Conservation (phyloP, 352 stramenopile species). For the Phytophthora citrophthora region DNA sequence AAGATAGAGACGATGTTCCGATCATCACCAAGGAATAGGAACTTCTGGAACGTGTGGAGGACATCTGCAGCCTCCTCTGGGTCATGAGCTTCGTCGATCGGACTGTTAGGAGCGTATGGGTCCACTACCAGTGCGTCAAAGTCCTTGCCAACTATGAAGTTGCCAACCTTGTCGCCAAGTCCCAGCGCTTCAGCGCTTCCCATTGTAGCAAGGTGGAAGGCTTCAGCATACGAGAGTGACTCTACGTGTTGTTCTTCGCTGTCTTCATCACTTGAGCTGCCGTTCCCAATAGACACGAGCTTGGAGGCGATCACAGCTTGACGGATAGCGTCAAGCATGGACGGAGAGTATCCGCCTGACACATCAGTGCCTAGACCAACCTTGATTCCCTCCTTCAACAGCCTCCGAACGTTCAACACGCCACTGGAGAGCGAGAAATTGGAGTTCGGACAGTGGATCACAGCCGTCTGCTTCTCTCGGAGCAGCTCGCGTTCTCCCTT, state of each 20-base stretch:
- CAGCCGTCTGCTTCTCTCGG: constrained; percentile 55
- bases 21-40: constrained; percentile 34
- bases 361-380: constrained; percentile 95
- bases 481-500: constrained; percentile 80
- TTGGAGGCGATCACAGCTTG: constrained; percentile 91
- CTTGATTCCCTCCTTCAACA: constrained; percentile 82
- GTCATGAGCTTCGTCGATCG: constrained; percentile 74
- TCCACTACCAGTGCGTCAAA: constrained; percentile 93
- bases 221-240: constrained; percentile 76
- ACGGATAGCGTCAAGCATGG: constrained; percentile 93
- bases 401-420: constrained; percentile 80
- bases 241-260: constrained; percentile 13
- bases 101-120: constrained; percentile 51
- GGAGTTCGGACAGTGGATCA: constrained; percentile 96
- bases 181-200: constrained; percentile 59
- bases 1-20: constrained; percentile 73
- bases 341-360: constrained; percentile 93
- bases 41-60: constrained; percentile 88
- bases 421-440: constrained; percentile 95
- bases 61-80: constrained; percentile 50
- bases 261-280: constrained; percentile 52
- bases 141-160: constrained; percentile 89
- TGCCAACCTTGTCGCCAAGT: constrained; percentile 78
- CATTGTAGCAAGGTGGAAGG: constrained; percentile 91
- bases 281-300: constrained; percentile 70